Conservation (phyloP, 345 rosid genomes). For the Stellera chamaejasme region DNA sequence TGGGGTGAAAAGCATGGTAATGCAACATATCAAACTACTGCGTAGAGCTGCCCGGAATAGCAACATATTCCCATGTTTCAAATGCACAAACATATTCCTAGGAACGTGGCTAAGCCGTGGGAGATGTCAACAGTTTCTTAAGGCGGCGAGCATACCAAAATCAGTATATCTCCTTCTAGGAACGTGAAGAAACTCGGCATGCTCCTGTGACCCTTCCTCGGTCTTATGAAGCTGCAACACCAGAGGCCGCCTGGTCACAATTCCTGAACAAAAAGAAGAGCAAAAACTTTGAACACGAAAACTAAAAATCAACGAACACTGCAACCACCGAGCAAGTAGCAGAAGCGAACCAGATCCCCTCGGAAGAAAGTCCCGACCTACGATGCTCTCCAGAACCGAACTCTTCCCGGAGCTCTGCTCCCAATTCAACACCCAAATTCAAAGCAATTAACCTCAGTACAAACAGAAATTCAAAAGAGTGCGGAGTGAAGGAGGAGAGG, state of each 20-base stretch:
- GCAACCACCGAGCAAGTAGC: not conserved
- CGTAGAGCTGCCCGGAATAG: too few species aligned
- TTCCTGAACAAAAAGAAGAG: conserved; percentile 26
- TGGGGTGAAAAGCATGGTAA: too few species aligned
- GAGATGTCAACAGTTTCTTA: not conserved
- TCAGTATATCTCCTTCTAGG: conserved; percentile 38
- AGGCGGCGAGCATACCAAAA: conserved; percentile 23
- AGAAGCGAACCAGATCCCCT: conserved; percentile 43
- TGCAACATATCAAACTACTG: too few species aligned
- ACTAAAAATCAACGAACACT: not conserved
- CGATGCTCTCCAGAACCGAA: conserved; percentile 64
- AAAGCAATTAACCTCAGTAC: not conserved
- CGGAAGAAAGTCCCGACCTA: conserved; percentile 66
- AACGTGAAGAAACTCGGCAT: conserved; percentile 64
- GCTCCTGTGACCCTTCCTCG: conserved; percentile 36
- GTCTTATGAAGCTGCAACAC: conserved; percentile 59
- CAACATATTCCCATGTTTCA: too few species aligned
- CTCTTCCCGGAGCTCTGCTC: conserved; percentile 63
- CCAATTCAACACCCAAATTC: not conserved
- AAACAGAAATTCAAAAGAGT: not conserved
- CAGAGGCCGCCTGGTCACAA: conserved; percentile 64
- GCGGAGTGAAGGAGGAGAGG: not conserved
- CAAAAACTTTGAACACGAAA: not conserved
- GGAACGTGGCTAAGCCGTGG: not conserved
- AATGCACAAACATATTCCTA: not conserved